Conservation (phyloP, 2,329 filamentous ascomycete species). For the Epichloe baconii region DNA sequence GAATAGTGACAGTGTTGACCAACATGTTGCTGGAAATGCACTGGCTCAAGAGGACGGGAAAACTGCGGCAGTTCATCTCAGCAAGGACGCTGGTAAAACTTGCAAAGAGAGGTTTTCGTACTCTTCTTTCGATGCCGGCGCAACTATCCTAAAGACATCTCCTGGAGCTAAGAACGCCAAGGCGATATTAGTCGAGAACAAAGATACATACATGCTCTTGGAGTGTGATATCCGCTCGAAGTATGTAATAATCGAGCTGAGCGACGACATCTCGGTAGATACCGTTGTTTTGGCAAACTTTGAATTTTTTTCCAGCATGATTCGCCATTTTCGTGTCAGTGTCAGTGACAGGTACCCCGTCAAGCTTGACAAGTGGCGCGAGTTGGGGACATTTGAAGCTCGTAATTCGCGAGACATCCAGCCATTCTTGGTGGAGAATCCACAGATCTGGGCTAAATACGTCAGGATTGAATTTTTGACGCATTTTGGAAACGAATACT, state of each 20-base stretch:
- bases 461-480: conserved; percentile 81
- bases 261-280: conserved; percentile 75
- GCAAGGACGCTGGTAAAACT: conserved; percentile 90
- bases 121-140: conserved; percentile 92
- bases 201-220: conserved; percentile 96
- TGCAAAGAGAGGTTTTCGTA: conserved; percentile 98
- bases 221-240: conserved; percentile 80
- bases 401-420: conserved; percentile 89
- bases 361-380: conserved; percentile 83
- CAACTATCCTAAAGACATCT: conserved; percentile 84
- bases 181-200: conserved; percentile 86
- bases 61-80: conserved; percentile 46
- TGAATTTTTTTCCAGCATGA: conserved; percentile 97
- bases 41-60: conserved; percentile 30
- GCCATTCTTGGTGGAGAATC: conserved; percentile 85
- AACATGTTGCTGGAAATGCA: conserved; percentile 27
- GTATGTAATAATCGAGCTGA: conserved; percentile 88
- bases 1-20: conserved; percentile 10
- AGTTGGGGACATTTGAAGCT: conserved; percentile 78
- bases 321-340: conserved; percentile 78
- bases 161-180: conserved; percentile 76
- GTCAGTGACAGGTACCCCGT: conserved; percentile 92
- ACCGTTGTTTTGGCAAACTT: conserved; percentile 97
- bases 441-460: conserved; percentile 91
- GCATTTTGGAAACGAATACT: conserved; percentile 94